Evolutionary conservation across 73 alveolate genomes (phyloP), one percentile per base, ranked within the genome.

Genomic region (Breviolum minutum): DNA sequence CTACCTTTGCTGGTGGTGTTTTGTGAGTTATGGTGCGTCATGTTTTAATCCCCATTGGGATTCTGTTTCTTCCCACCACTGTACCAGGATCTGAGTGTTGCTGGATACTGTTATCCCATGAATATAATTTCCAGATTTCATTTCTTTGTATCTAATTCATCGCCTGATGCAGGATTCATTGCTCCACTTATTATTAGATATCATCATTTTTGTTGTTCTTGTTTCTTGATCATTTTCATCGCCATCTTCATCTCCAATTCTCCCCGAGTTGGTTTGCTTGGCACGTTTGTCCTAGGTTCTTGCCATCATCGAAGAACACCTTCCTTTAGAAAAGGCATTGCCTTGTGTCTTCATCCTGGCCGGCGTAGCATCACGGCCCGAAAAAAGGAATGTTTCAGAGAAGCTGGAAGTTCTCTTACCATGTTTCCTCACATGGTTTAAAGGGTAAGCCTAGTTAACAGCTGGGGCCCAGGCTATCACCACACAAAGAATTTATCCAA

Each of bases 301-400:
- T 16, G 92, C 92, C 60, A 26, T 61, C 73, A 83, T 83, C 92
- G 92, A 83, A 61, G 73, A 54, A 7, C 70, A 83, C 73, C 92
- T 60, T 83, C 76, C 92, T 8, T 26, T 83, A 73, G 92, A 83
- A n/a, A 83, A 83, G 92, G 92, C 76, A 48, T 83, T 83, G 92
- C 92, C 92, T 9, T 83, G 92, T 61, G 76, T 83, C 63, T 61
- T 83, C 74, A 61, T 83, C 73, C 74, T 83, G n/a, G 92, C 92
- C 24, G 92, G 76, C 61, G 73, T 83, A 60, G 92, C 92, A 20
- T 60, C 92, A 83, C 12, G 92, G 92, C 92, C 22, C 74, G 64
- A 79, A 7, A 29, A 79, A 9, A 8, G 8, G 63, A 24, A 79
- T 27, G 26, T 27, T 27, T 7, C 86, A 77, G 11, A n/a, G 77